Conservation (phyloP, 768 basidiomycete genomes). For the Psilocybe cyanescens region DNA sequence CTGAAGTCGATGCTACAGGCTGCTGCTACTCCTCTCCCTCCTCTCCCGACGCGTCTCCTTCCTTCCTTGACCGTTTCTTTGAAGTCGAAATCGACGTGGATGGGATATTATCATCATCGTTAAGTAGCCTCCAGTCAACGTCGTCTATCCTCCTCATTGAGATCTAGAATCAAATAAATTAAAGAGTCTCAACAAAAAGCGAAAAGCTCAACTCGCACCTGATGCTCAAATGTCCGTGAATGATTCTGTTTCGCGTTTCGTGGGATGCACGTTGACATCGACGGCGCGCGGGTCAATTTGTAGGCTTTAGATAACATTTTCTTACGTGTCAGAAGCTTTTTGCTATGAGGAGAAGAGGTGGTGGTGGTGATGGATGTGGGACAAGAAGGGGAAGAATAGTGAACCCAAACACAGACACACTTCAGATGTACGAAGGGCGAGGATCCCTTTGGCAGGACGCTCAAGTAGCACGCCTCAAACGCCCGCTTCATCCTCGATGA, state of each 20-base stretch:
- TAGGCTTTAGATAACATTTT: conserved; percentile 48
- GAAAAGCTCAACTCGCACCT: conserved; percentile 40
- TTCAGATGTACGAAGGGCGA: conserved; percentile 94
- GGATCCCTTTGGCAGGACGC: conserved; percentile 86
- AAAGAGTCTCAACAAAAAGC: no score
- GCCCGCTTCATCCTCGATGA: conserved; percentile 86
- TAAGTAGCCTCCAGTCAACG: conserved; percentile 57
- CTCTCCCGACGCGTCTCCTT: conserved; percentile 30
- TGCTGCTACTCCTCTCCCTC: conserved; percentile 28
- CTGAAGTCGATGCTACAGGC: background rate
- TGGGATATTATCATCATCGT: conserved; percentile 38
- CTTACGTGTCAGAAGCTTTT: no score
- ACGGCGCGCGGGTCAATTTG: conserved; percentile 85
- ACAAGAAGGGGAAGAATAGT: no score
- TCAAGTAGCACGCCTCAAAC: conserved; percentile 83
- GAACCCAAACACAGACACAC: conserved; percentile 39
- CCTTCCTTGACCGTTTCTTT: conserved; percentile 22
- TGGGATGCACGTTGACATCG: conserved; percentile 98
- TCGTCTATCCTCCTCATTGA: conserved; percentile 45
- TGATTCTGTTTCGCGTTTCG: conserved; percentile 78
- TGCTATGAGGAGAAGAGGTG: no score
- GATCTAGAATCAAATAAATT: background rate
- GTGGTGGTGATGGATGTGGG: no score
- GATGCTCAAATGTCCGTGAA: conserved; percentile 72
- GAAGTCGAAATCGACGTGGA: background rate